phyloP scores from a whole-genome alignment of 495 filamentous ascomycete genomes.

The Aspergillus diversus region DNA sequence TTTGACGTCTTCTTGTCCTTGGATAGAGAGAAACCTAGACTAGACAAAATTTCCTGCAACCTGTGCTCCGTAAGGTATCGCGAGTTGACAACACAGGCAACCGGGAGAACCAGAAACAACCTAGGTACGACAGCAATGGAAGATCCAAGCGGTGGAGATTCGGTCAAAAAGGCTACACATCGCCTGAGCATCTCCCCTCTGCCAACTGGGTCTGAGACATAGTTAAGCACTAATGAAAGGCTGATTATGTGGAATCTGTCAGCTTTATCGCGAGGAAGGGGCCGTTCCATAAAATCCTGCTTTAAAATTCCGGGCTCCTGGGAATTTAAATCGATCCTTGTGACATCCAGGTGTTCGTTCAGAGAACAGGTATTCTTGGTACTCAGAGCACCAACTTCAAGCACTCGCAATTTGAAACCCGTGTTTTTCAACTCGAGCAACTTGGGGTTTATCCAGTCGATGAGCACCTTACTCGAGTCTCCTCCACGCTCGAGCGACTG shows the following conservation, averaged over 20 bases:
- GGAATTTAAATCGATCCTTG: conserved; percentile 88
- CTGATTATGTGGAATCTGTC: conserved; percentile 87
- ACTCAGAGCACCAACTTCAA: conserved; percentile 91
- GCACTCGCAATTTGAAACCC: conserved; percentile 57
- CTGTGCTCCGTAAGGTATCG: conserved; percentile 81
- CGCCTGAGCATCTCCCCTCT: conserved; percentile 88
- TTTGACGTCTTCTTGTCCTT: conserved; percentile 76
- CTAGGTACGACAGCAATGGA: conserved; percentile 59
- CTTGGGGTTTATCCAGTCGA: conserved; percentile 76
- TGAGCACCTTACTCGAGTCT: conserved; percentile 82
- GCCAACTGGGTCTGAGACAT: conserved; percentile 72
- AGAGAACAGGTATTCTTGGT: conserved; percentile 81
- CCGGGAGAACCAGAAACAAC: conserved; percentile 88
- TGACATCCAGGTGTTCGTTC: conserved; percentile 69
- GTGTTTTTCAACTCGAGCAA: conserved; percentile 32
- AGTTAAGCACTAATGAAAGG: conserved; percentile 95
- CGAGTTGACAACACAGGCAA: conserved; percentile 88
- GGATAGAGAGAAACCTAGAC: conserved; percentile 69
- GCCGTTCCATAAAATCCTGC: conserved; percentile 94
- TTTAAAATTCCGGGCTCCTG: conserved; percentile 77
- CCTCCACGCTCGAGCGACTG: conserved; percentile 85
- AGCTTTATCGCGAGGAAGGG: conserved; percentile 61
- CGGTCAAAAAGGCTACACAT: conserved; percentile 55
- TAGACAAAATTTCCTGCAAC: conserved; percentile 72
- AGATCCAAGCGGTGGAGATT: conserved; percentile 56